Conservation (phyloP, 257 asterid species). For the Primulina eburnea region DNA sequence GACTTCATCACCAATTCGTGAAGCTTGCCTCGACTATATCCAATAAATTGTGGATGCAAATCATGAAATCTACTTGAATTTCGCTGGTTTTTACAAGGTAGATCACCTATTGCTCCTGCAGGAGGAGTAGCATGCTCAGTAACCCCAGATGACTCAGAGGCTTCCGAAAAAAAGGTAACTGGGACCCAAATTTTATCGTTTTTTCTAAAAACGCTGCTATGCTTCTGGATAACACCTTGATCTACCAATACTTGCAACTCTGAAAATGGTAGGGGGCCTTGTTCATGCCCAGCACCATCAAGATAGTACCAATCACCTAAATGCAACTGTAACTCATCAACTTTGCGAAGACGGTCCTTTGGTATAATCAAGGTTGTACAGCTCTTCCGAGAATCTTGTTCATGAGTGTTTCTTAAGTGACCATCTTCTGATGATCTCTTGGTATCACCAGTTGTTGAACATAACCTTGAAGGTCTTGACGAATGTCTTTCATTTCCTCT, state of each 20-base stretch:
- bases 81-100: constrained; percentile 27
- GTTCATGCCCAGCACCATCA: constrained; percentile 98
- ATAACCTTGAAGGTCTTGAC: constrained; percentile 53
- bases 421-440: constrained; percentile 75
- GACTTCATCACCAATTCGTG: constrained; percentile 98
- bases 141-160: constrained; percentile 36
- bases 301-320: constrained; percentile 93
- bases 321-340: constrained; percentile 66
- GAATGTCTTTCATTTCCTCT: constrained; percentile 67
- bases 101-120: constrained; percentile 32
- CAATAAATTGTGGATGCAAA: constrained; percentile 90
- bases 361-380: constrained; percentile 38
- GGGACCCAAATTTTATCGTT: constrained; percentile 93
- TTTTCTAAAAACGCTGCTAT: constrained; percentile 80
- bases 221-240: constrained; percentile 70
- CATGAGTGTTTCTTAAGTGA: constrained; percentile 38
- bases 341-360: constrained; percentile 66
- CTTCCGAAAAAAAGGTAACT: constrained; percentile 39
- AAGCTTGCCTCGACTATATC: constrained; percentile 90
- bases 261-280: constrained; percentile 75
- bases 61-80: constrained; percentile 54
- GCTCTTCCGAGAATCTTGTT: constrained; percentile 48
- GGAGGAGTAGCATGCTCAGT: constrained; percentile 34
- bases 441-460: constrained; percentile 52
- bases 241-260: constrained; percentile 83